A percentile compares a stretch with the other conserved stretches of the same genome.
phyloP scores from a whole-genome alignment of 106 monocot species.

The Acanthochlamys bracteata region DNA sequence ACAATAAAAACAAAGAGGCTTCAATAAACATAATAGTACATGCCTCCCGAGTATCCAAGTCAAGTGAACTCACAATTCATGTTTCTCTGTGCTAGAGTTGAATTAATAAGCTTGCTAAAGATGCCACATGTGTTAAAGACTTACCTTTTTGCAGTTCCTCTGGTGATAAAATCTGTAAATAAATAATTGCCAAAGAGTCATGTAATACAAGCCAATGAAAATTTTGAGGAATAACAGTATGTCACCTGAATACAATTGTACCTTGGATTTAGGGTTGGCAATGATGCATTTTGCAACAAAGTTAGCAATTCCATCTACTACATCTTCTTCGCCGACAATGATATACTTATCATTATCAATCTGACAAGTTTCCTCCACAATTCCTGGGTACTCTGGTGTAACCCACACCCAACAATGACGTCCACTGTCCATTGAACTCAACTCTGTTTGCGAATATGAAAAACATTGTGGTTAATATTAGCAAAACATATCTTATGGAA shows the following conservation, averaged over 20 bases:
- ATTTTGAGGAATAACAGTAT: neutral
- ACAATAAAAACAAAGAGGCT: neutral
- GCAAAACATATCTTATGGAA: slow-evolving; percentile 2
- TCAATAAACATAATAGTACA: neutral
- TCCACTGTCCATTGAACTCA: slow-evolving; percentile 33
- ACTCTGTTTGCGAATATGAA: slow-evolving; percentile 1
- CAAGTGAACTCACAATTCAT: no score
- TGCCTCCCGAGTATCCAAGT: no score
- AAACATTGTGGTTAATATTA: no score
- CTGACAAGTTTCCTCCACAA: slow-evolving; percentile 60
- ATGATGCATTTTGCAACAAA: slow-evolving; percentile 85
- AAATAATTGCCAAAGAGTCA: slow-evolving; percentile 10
- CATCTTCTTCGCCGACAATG: slow-evolving; percentile 65
- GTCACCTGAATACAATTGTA: slow-evolving; percentile 1
- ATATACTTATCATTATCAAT: slow-evolving; percentile 87
- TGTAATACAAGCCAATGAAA: slow-evolving; percentile 1
- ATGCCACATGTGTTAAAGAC: neutral
- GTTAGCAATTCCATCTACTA: slow-evolving; percentile 80
- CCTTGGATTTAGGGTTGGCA: slow-evolving; percentile 86
- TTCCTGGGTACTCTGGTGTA: slow-evolving; percentile 31
- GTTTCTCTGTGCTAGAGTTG: no score
- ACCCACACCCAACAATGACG: slow-evolving; percentile 79
- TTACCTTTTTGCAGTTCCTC: slow-evolving; percentile 69
- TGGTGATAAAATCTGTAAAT: slow-evolving; percentile 48
- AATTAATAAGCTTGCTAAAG: no score